Conservation (phyloP, 768 basidiomycete genomes). For the Hericium erinaceus region DNA sequence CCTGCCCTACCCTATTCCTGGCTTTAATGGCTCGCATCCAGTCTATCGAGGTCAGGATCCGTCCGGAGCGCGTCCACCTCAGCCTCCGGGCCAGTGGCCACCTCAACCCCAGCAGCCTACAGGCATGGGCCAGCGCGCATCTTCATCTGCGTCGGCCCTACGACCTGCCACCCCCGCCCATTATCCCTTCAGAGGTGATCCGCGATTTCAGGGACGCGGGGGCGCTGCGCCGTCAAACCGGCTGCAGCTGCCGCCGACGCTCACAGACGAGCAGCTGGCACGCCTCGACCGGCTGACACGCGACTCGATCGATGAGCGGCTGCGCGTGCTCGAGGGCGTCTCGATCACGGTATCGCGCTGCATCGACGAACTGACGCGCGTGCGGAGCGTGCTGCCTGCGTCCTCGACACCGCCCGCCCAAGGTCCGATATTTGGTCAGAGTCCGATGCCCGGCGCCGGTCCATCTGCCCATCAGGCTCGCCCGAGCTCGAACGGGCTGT, state of each 20-base stretch:
- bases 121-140: neutral
- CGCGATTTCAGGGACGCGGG: neutral
- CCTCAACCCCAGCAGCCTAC: neutral
- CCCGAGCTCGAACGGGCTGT: no score
- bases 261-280: conserved; percentile 55
- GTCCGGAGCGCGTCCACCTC: neutral
- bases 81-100: neutral
- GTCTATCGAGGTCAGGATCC: neutral
- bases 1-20: neutral
- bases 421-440: neutral
- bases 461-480: neutral
- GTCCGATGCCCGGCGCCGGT: neutral
- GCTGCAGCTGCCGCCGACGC: conserved; percentile 33
- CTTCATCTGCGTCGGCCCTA: neutral
- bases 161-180: neutral
- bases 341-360: conserved; percentile 65
- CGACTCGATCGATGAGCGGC: conserved; percentile 77
- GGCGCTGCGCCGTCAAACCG: neutral
- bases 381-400: conserved; percentile 53
- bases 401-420: conserved; percentile 5
- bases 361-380: conserved; percentile 68
- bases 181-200: neutral
- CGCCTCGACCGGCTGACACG: conserved; percentile 59
- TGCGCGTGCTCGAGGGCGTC: conserved; percentile 71
- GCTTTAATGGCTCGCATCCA: no score